Base-by-base conservation (phyloP, 192 early-diverging fungal species). In the Coemansia sp. region DNA sequence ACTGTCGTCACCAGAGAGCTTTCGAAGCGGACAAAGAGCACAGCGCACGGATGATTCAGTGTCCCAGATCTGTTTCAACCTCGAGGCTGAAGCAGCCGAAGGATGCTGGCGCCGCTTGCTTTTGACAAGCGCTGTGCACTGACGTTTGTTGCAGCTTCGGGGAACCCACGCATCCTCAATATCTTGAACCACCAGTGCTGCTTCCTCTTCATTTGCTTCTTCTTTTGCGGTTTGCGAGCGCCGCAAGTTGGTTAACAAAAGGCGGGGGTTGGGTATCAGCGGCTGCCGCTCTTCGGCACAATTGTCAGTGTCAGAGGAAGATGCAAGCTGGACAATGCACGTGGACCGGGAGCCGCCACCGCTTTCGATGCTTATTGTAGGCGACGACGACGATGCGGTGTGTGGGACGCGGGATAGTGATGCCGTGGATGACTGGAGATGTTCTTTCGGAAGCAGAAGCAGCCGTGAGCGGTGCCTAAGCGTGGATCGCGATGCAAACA, bases 401-500 rank as follows among this genome's bases (percentile, higher is more conserved):
- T 30, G 30, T 1, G 3, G 30, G 30, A 3, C 30, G 30, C 30
- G 30, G 30, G 30, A 30, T 30, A 30, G 1, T 3, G 30, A 21
- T 26, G 51, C 24, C 9, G 51, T 26, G 7, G 51, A 26, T 26
- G 51, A 53, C 3, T 26, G 51, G 60, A 72, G 58, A 23, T 72
- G 70, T 6, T 70, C 62, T 16, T 73, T 72, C 0, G 76, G 63
- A 0, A 71, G 51, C 51, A 69, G 24, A 62, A 72, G 2, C 62
- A 6, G 51, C 23, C 51, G 23, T 2, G 51, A 9, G 24, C 70
- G 26, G 38, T 71, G 63, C 52, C 66, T 16, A 38, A 68, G 39
- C 6, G 66, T 55, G 14, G 68, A 8, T 12, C 76, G 76, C 0
- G 60, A 66, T 4, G 67, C 60, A 0, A 41, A 18, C 11, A 53